Evolutionary conservation across 2,329 filamentous ascomycete species (phyloP).

Genomic region (Fusarium continuum): DNA sequence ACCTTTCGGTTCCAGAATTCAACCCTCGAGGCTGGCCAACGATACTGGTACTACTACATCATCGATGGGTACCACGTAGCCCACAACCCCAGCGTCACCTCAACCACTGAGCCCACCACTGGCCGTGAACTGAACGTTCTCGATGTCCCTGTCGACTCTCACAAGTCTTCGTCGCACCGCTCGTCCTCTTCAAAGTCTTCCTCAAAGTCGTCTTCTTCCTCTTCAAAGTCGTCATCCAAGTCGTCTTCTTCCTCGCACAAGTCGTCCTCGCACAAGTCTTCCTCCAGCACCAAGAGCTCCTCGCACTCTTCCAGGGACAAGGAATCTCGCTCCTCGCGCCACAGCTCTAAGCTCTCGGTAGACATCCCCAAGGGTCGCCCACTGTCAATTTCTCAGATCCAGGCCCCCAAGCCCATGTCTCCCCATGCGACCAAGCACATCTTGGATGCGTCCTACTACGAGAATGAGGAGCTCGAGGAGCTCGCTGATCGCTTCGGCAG

Average conservation of each 20-base stretch:
- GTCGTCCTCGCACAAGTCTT: conserved; percentile 51
- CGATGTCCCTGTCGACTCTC: conserved; percentile 74
- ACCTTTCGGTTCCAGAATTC: conserved; percentile 94
- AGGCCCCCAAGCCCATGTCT: conserved; percentile 87
- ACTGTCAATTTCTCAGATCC: conserved; percentile 87
- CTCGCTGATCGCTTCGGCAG: conserved; percentile 78
- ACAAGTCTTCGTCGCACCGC: conserved; percentile 53
- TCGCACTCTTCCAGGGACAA: conserved; percentile 58
- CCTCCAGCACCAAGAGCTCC: conserved; percentile 47
- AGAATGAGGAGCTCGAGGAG: conserved; percentile 77
- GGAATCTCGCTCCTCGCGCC: conserved; percentile 54
- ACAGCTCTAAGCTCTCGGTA: conserved; percentile 61
- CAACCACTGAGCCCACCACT: conserved; percentile 93
- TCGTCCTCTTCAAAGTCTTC: conserved; percentile 55
- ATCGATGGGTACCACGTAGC: conserved; percentile 98
- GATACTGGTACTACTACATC: conserved; percentile 99
- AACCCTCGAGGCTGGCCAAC: conserved; percentile 85
- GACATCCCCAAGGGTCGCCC: conserved; percentile 90
- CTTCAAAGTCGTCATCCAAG: conserved; percentile 56
- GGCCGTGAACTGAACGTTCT: conserved; percentile 98
- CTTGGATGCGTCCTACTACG: conserved; percentile 81
- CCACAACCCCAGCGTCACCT: conserved; percentile 90
- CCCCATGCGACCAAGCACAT: conserved; percentile 89
- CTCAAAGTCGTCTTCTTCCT: conserved; percentile 46
- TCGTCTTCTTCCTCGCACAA: conserved; percentile 48